phyloP scores from a whole-genome alignment of 164 flowering plant genomes.

The Hamamelis virginiana region DNA sequence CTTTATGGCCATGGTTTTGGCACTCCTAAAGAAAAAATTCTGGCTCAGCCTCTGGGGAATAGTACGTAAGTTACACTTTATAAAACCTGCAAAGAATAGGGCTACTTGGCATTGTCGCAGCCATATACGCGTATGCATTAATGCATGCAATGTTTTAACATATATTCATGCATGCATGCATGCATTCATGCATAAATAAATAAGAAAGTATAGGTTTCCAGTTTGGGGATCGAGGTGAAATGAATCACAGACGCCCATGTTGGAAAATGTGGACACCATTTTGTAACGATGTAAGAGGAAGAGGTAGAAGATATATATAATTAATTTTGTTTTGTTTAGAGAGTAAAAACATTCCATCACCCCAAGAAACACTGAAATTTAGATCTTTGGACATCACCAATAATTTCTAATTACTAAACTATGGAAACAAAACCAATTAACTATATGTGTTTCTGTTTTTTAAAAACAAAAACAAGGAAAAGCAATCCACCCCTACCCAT shows the following conservation, averaged over 20 bases:
- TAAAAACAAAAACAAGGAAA: slow-evolving; percentile 1
- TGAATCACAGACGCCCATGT: neutral
- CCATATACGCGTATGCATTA: too few species aligned
- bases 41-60: too few species aligned
- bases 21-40: too few species aligned
- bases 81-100: too few species aligned
- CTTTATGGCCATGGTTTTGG: too few species aligned
- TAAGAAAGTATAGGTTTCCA: too few species aligned
- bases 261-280: slow-evolving; percentile 29
- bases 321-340: slow-evolving; percentile 8
- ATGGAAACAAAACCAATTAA: slow-evolving; percentile 12
- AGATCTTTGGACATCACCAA: slow-evolving; percentile 29
- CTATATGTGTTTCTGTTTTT: slow-evolving; percentile 6
- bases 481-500: slow-evolving; percentile 1
- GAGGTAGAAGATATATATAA: slow-evolving; percentile 7
- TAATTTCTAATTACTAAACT: slow-evolving; percentile 4
- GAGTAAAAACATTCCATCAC: slow-evolving; percentile 23
- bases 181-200: neutral
- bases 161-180: neutral
- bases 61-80: too few species aligned
- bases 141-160: too few species aligned
- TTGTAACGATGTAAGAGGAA: neutral
- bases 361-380: slow-evolving; percentile 41
- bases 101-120: too few species aligned
- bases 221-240: too few species aligned